A percentile compares a stretch with the other conserved stretches of the same genome.
These are phyloP conservation scores for Solanum clarkiae DNA, from an alignment of 257 asterid genomes.

Conservation along the genomic window DNA sequence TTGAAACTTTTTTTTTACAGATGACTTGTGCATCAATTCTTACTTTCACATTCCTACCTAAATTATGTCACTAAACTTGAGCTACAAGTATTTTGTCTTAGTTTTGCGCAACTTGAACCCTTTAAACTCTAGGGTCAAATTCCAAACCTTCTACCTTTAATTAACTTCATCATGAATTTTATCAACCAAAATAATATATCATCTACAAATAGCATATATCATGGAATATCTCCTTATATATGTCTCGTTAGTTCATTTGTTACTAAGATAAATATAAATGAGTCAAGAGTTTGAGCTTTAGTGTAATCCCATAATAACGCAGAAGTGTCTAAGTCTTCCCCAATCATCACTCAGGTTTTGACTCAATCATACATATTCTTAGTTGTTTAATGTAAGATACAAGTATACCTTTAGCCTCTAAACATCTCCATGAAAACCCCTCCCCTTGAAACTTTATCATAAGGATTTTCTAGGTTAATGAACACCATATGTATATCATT, in stretches of 20 bases:
- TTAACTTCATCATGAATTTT: neutral
- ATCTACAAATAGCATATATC: neutral
- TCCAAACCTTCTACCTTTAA: neutral
- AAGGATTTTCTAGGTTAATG: no score
- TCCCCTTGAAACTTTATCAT: neutral
- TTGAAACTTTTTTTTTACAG: no score
- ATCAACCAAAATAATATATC: neutral
- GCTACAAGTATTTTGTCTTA: neutral
- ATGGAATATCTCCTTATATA: neutral
- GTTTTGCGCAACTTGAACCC: neutral
- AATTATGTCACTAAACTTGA: neutral
- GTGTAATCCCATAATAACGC: neutral
- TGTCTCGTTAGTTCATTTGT: neutral
- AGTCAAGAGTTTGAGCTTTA: neutral
- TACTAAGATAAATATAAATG: neutral
- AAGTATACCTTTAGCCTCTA: neutral
- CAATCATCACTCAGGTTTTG: neutral
- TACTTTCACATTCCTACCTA: neutral
- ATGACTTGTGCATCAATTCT: no score
- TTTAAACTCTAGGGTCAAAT: neutral
- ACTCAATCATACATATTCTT: neutral
- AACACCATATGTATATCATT: neutral
- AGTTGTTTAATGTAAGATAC: neutral
- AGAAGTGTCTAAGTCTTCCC: neutral
- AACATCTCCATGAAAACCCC: neutral